These are phyloP conservation scores for Dictyostelium intermedium DNA, from an alignment of 78 protist genomes.

Conservation along the genomic window DNA sequence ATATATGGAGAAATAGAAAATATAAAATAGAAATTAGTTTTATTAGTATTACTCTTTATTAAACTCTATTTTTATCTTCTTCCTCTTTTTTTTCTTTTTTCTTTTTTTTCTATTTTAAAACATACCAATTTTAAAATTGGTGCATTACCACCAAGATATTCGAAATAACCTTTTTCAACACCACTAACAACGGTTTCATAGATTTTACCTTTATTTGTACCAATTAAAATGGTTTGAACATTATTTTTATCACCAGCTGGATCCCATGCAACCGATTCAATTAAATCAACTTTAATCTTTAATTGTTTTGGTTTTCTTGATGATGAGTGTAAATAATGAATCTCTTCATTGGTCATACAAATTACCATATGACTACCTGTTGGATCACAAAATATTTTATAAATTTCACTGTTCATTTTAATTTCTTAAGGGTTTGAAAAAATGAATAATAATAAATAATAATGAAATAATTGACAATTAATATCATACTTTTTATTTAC, in stretches of 20 bases:
- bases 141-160: neutral
- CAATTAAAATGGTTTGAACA: slow-evolving; percentile 77
- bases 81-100: too few species aligned
- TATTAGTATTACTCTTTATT: too few species aligned
- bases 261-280: slow-evolving; percentile 90
- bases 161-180: slow-evolving; percentile 40
- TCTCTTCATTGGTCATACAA: slow-evolving; percentile 73
- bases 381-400: slow-evolving; percentile 84
- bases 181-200: slow-evolving; percentile 72
- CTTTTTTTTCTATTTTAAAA: neutral
- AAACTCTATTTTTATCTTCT: too few species aligned
- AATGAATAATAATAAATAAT: neutral
- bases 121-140: slow-evolving; percentile 46
- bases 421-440: neutral
- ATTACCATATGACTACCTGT: slow-evolving; percentile 84
- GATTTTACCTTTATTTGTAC: slow-evolving; percentile 81
- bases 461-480: neutral
- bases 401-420: slow-evolving; percentile 20
- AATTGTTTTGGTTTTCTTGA: slow-evolving; percentile 66
- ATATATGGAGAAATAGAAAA: neutral
- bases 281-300: slow-evolving; percentile 2
- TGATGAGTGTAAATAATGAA: slow-evolving; percentile 59
- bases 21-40: neutral
- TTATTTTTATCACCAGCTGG: neutral
- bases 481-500: too few species aligned